Base-by-base conservation (phyloP, 805 yeast genomes). In the Hanseniaspora occidentalis region DNA sequence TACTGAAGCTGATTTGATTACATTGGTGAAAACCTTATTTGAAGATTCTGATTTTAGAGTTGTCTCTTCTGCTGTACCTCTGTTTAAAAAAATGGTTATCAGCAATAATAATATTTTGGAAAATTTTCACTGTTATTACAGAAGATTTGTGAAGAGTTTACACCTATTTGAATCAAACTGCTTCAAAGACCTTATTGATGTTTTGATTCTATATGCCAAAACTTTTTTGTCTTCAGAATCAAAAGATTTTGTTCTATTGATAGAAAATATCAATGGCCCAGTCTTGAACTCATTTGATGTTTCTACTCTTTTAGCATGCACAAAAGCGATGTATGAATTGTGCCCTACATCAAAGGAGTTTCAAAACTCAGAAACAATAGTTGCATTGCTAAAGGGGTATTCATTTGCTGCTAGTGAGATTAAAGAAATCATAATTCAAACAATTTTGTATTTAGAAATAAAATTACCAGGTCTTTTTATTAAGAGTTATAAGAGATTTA, bases 101-200 rank as follows among this genome's bases (percentile, higher is more conserved):
- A 71, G 73, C 24, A n/a, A 29, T 35, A 26, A 18, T 2, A 7
- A 27, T 1, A 66, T 70, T 34, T 69, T 81, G 57, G 81, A 73
- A 2, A 57, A 82, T 25, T 57, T 89, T 2, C 97, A 92, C 54
- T 74, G 79, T 2, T 75, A 77, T 48, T 82, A 70, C 53, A 69
- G 82, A 23, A 67, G 76, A 17, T 69, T 70, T 38, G 75, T 84
- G 43, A 52, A 62, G 1, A 57, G 67, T 24, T 46, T 75, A 21
- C 47, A 52, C 0, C 65, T 69, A 1, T 65, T 89, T 41, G 94
- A 86, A 43, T 79, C 78, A 40, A 84, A 86, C 81, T 61, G 84
- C 7, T 86, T 82, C 51, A 57, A 69, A 0, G 52, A 64, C 9
- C 56, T 77, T 13, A 61, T 84, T 17, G 83, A 82, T 37, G 48